Evolutionary conservation across 345 rosid genomes (phyloP), one percentile per base, ranked within the genome.

Genomic region (Hevea brasiliensis): DNA sequence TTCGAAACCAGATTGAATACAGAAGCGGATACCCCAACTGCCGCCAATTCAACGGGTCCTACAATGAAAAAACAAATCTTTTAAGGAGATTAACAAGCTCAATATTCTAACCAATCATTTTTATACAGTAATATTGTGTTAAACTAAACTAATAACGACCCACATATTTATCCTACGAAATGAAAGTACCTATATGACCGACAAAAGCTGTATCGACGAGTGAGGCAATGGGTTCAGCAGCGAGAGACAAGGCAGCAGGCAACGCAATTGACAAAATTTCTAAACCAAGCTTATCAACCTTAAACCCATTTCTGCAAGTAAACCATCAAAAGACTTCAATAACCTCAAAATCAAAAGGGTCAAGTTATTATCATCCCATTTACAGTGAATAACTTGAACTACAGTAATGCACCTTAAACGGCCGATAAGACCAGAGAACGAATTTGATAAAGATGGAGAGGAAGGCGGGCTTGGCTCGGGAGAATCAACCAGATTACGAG

Each of bases 181-280:
- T 21, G 11, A 20, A 65, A 50, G n/a, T 80, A 92, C 97, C 98
- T 44, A 92, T 64, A 81, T 87, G 98, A 45, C 98, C 98, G 72
- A 92, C 89, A 74, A 87, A 92, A 1, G 94, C 97, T 1, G 97
- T 89, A 77, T 94, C 97, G 24, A 92, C 91, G 53, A 94, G 88
- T 0, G 95, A 90, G 15, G 95, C 53, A 15, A 90, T 82, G 17
- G 98, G 98, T 64, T 94, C 98, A 77, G 97, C 97, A 15, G 97
- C 93, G 70, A 94, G 81, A 80, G 97, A 97, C 83, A 94, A 78
- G 11, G 95, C 97, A 26, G 98, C 98, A 3, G 98, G 98, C 74
- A 90, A 77, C 6, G 98, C 98, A 50, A 94, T 90, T 12, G 95
- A 92, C 79, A 88, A 68, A 62, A 94, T 88, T 73, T 89, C 97